phyloP scores from a whole-genome alignment of 73 alveolate species.

The Diophrys appendiculata region DNA sequence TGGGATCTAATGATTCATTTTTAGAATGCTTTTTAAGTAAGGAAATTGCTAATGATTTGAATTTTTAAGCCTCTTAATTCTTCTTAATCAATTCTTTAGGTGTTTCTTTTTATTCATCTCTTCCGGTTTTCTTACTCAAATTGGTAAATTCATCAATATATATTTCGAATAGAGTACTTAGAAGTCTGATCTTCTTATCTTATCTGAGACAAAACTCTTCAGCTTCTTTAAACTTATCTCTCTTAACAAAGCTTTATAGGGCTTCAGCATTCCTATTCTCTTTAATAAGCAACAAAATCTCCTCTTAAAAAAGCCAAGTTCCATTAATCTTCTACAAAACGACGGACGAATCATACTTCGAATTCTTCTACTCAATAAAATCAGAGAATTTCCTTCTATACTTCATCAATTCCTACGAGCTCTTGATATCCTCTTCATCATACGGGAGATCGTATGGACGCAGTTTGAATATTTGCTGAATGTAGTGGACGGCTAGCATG shows the following conservation, averaged over 20 bases:
- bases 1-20: slow-evolving; percentile 31
- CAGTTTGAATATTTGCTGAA: slow-evolving; percentile 13
- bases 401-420: not conserved
- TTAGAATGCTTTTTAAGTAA: slow-evolving; percentile 30
- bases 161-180: slow-evolving; percentile 28
- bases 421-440: slow-evolving; percentile 4
- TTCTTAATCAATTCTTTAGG: not conserved
- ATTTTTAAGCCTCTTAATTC: slow-evolving; percentile 12
- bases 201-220: slow-evolving; percentile 42
- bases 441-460: not conserved
- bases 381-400: slow-evolving; percentile 21
- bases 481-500: slow-evolving; percentile 28
- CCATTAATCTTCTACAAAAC: slow-evolving; percentile 34
- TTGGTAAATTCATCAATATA: slow-evolving; percentile 39
- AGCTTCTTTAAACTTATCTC: slow-evolving; percentile 22
- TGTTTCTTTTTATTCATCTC: not conserved
- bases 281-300: slow-evolving; percentile 30
- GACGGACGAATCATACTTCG: slow-evolving; percentile 22
- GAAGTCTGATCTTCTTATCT: slow-evolving; percentile 33
- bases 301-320: slow-evolving; percentile 47
- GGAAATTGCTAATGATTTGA: slow-evolving; percentile 10
- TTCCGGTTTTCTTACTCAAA: not conserved
- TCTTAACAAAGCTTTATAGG: slow-evolving; percentile 21
- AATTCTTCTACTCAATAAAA: slow-evolving; percentile 46
- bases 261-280: slow-evolving; percentile 48